Evolutionary conservation across 306 rosid genomes (phyloP), one percentile per base, ranked within the genome.

Genomic region (Malus fusca): DNA sequence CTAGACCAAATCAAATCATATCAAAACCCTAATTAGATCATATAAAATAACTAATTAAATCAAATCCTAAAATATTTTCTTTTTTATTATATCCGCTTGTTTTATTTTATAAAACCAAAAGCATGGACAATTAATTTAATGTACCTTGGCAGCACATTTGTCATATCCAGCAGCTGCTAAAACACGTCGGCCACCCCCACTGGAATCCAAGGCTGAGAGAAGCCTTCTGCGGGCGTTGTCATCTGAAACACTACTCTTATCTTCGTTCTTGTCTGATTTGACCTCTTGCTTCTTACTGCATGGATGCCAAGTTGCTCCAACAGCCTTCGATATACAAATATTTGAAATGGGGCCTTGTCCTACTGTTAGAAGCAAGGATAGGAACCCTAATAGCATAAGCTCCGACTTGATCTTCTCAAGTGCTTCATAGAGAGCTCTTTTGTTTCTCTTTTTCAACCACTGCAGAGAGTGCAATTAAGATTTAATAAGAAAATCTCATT

Each of bases 361-460:
- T 4, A 90, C 91, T 23, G 92, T 89, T 44, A 93, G 84, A 25
- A 93, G 85, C 85, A 93, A 75, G 11, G 98, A 93, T 75, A 93
- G 79, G 78, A 93, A 93, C 25, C 98, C 98, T 77, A 93, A 22
- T 63, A 90, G 79, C 98, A 93, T 93, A 5, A 93, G 86, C 90
- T 93, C 98, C 84, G 93, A 84, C 83, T 93, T 93, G 77, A 93
- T 90, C 88, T 90, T 88, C 69, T 88, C 92, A 2, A 90, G 88
- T 28, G 96, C 88, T 75, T 90, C 96, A 55, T 69, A 86, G 3
- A 93, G 71, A 15, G 92, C 93, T 68, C 84, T 84, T 76, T 88
- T 91, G 59, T 86, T 84, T 75, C 82, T 91, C 87, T 80, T 89
- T 87, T 79, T 85, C 84, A 93, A 66, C 91, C 93, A 93, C 97